Percentiles rank a stretch among this genome's conserved stretches.
Evolutionary conservation across 2,329 filamentous ascomycete genomes (phyloP).

Genomic region (Penicillium brevicompactum): DNA sequence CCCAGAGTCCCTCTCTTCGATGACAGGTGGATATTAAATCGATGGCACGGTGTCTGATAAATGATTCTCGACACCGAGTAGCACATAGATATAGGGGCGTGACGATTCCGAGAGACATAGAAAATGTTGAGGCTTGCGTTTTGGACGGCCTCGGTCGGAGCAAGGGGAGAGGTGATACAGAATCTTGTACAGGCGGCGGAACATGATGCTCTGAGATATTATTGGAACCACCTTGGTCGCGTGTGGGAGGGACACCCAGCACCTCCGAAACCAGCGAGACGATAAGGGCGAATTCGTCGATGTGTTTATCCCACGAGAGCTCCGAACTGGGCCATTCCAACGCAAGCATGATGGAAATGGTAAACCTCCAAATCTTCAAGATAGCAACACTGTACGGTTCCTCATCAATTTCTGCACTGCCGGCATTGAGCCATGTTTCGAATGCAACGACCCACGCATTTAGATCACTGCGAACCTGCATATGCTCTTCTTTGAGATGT

Average conservation of each 20-base stretch:
- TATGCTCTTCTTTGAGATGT: slow-evolving; percentile 4
- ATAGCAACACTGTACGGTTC: slow-evolving; percentile 1
- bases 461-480: slow-evolving; percentile 9
- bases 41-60: slow-evolving; percentile 62
- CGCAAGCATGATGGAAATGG: slow-evolving; percentile 11
- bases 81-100: slow-evolving; percentile 67
- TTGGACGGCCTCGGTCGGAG: slow-evolving; percentile 10
- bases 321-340: slow-evolving; percentile 13
- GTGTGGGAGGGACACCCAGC: background rate
- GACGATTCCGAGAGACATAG: slow-evolving; percentile 65
- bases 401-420: background rate
- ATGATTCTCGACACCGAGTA: slow-evolving; percentile 64
- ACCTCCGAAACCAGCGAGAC: slow-evolving; percentile 12
- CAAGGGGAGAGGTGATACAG: slow-evolving; percentile 2
- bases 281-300: slow-evolving; percentile 7
- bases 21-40: slow-evolving; percentile 62
- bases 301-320: slow-evolving; percentile 12
- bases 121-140: slow-evolving; percentile 47
- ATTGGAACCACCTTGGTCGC: background rate
- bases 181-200: background rate
- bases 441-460: slow-evolving; percentile 12
- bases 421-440: slow-evolving; percentile 13
- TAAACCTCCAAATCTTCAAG: slow-evolving; percentile 16
- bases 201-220: background rate
- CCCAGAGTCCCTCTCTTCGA: slow-evolving; percentile 70